These are phyloP conservation scores for Candida pini DNA, from an alignment of 805 yeast species.

Conservation along the genomic window DNA sequence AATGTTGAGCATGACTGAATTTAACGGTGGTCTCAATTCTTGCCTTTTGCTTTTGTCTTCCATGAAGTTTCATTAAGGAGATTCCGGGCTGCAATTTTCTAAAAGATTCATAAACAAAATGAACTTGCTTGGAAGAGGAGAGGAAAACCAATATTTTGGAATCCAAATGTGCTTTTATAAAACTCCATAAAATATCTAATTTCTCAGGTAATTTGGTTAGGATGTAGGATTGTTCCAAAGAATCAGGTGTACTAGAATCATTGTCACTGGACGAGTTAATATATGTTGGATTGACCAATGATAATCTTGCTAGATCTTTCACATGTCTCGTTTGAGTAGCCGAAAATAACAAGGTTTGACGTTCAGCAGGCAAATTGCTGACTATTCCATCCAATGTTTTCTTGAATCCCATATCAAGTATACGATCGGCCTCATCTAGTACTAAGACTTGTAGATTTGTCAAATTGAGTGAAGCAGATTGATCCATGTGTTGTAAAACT, in stretches of 20 bases:
- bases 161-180: constrained; percentile 77
- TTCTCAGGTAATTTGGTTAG: constrained; percentile 71
- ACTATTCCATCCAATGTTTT: constrained; percentile 76
- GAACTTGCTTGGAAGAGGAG: constrained; percentile 87
- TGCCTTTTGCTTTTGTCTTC: constrained; percentile 87
- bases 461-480: constrained; percentile 73
- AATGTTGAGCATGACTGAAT: constrained; percentile 71
- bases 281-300: constrained; percentile 59
- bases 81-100: constrained; percentile 89
- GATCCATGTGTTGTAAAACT: constrained; percentile 84
- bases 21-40: constrained; percentile 76
- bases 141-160: constrained; percentile 75
- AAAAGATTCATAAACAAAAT: constrained; percentile 81
- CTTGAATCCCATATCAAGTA: constrained; percentile 90
- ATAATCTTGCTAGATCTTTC: constrained; percentile 79
- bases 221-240: constrained; percentile 78
- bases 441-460: constrained; percentile 73
- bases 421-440: constrained; percentile 88
- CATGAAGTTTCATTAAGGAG: constrained; percentile 77
- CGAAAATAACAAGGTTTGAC: constrained; percentile 81
- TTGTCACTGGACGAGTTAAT: constrained; percentile 37
- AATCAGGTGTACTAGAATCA: constrained; percentile 59
- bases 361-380: constrained; percentile 66
- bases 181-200: constrained; percentile 79
- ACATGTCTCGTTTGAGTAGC: constrained; percentile 99